Percentiles rank a stretch among this genome's conserved stretches.
Conservation (phyloP, 306 rosid genomes). For the Astragalus glycyphyllos region DNA sequence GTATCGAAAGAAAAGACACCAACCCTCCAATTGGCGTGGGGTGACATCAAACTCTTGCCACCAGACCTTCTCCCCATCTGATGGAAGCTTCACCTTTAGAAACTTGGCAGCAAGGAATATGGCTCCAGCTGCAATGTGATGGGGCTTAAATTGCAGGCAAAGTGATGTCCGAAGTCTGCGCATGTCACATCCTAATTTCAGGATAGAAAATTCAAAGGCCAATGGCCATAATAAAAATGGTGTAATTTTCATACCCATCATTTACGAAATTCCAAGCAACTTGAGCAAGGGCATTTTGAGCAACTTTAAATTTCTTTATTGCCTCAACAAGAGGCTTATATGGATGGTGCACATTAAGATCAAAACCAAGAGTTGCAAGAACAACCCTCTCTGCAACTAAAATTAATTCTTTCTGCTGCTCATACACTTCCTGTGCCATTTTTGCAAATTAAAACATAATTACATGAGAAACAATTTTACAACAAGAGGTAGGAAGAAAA, state of each 20-base stretch:
- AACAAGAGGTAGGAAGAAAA: neutral
- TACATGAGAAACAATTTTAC: slow-evolving; percentile 31
- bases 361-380: slow-evolving; percentile 96
- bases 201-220: slow-evolving; percentile 54
- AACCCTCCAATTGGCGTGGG: slow-evolving; percentile 99
- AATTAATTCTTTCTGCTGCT: slow-evolving; percentile 90
- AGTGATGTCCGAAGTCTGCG: slow-evolving; percentile 99
- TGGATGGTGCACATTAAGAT: slow-evolving; percentile 92
- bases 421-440: slow-evolving; percentile 87
- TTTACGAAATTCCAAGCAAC: slow-evolving; percentile 99
- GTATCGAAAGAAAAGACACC: slow-evolving; percentile 62
- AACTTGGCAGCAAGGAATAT: slow-evolving; percentile 99
- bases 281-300: slow-evolving; percentile 98
- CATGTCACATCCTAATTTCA: slow-evolving; percentile 72
- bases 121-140: slow-evolving; percentile 99
- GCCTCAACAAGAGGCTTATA: slow-evolving; percentile 99
- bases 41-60: slow-evolving; percentile 99
- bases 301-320: slow-evolving; percentile 96
- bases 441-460: slow-evolving; percentile 24
- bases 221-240: slow-evolving; percentile 53
- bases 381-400: slow-evolving; percentile 94
- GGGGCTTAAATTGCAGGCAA: slow-evolving; percentile 99
- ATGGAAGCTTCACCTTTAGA: slow-evolving; percentile 97
- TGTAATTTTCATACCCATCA: slow-evolving; percentile 82
- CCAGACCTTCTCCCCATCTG: slow-evolving; percentile 99